These are phyloP conservation scores for Colletotrichum somersetense DNA, from an alignment of 2,329 filamentous ascomycete species.

Conservation along the genomic window DNA sequence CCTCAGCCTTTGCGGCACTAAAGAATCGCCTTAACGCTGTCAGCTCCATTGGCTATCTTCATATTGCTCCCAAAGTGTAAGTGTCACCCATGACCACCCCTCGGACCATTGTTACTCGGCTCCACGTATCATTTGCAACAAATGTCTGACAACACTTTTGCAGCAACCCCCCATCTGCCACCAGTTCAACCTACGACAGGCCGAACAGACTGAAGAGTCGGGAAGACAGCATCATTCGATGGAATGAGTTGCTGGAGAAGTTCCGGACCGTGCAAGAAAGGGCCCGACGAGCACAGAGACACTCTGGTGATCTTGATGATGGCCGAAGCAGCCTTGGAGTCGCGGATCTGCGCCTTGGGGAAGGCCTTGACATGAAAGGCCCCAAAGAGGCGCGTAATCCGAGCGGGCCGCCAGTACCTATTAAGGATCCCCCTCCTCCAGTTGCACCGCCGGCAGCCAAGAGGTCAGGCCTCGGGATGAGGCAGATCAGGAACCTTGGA, in stretches of 20 bases:
- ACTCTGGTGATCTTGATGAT: slow-evolving; percentile 66
- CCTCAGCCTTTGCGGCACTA: slow-evolving; percentile 93
- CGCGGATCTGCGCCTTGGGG: slow-evolving; percentile 57
- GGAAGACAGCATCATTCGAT: slow-evolving; percentile 87
- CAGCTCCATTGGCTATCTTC: slow-evolving; percentile 94
- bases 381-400: slow-evolving; percentile 56
- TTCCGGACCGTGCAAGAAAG: slow-evolving; percentile 93
- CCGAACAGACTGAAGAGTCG: slow-evolving; percentile 83
- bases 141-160: slow-evolving; percentile 30
- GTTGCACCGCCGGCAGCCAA: slow-evolving; percentile 62
- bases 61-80: slow-evolving; percentile 83
- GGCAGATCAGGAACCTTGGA: slow-evolving; percentile 76
- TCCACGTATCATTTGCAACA: slow-evolving; percentile 48
- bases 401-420: slow-evolving; percentile 55
- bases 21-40: slow-evolving; percentile 98
- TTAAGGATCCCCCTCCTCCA: slow-evolving; percentile 61
- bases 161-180: slow-evolving; percentile 57
- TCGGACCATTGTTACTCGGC: slow-evolving; percentile 46
- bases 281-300: slow-evolving; percentile 77
- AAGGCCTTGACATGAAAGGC: slow-evolving; percentile 56
- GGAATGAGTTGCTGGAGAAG: slow-evolving; percentile 93
- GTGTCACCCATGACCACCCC: slow-evolving; percentile 52
- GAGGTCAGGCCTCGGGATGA: slow-evolving; percentile 70
- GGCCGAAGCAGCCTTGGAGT: slow-evolving; percentile 57
- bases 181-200: slow-evolving; percentile 74